Conservation (phyloP, 1,139 yeast genomes). For the Candida sp. region DNA sequence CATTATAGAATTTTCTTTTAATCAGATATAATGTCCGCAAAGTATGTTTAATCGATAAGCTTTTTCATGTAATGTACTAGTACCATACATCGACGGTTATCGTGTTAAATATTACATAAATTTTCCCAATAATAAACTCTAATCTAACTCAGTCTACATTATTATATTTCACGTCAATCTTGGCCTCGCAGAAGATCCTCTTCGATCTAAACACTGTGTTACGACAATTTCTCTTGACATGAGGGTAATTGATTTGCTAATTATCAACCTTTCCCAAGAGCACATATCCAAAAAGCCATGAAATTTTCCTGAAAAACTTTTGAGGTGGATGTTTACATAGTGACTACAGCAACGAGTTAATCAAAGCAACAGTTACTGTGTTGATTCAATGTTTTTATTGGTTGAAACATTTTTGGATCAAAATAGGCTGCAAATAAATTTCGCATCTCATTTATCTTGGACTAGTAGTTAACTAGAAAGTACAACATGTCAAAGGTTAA, state of each 20-base stretch:
- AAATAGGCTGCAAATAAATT: not conserved
- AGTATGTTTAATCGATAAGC: not conserved
- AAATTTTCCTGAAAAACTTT: no score
- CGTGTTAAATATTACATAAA: not conserved
- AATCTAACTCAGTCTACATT: not conserved
- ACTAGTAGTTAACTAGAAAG: not conserved
- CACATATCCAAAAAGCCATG: no score
- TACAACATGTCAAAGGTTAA: slow-evolving; percentile 21
- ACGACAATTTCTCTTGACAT: not conserved
- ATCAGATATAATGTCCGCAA: not conserved
- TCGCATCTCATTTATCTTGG: not conserved
- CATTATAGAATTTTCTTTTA: not conserved
- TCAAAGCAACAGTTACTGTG: no score
- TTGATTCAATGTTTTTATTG: no score
- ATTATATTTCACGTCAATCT: no score
- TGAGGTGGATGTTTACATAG: no score
- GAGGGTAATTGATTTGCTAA: no score
- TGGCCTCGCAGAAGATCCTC: not conserved
- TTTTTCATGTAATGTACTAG: not conserved
- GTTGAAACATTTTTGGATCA: not conserved
- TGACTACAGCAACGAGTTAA: no score
- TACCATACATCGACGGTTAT: not conserved
- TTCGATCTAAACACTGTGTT: not conserved
- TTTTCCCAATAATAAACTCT: not conserved
- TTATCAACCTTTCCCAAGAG: no score